Evolutionary conservation across 129 eudicot genomes (phyloP).

Genomic region (Helianthus annuus): DNA sequence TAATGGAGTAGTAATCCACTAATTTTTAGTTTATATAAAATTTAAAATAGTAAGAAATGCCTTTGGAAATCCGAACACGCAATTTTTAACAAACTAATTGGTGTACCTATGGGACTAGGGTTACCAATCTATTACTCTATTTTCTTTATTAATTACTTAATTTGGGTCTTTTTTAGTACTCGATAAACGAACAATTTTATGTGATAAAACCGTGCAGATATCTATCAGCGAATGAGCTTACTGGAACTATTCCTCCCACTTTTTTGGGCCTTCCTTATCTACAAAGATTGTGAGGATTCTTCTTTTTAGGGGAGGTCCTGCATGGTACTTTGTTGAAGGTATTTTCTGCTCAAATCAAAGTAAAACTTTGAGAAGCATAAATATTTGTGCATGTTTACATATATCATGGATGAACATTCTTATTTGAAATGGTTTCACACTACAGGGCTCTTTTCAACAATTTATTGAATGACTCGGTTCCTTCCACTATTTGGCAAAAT

Average conservation of each 20-base stretch:
- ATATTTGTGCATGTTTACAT: background rate
- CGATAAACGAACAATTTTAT: background rate
- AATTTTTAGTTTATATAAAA: too few relatives aligned
- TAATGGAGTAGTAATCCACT: too few relatives aligned
- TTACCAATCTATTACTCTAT: background rate
- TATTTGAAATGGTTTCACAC: conserved; percentile 16
- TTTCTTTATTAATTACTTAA: background rate
- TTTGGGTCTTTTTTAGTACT: conserved; percentile 9
- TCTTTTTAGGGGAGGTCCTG: conserved; percentile 20
- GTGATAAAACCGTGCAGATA: conserved; percentile 50
- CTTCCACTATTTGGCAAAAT: conserved; percentile 72
- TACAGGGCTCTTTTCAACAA: conserved; percentile 77
- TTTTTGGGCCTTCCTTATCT: conserved; percentile 71
- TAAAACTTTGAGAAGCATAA: conserved; percentile 3
- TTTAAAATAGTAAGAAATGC: too few relatives aligned
- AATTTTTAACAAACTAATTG: too few relatives aligned
- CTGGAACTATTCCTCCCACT: conserved; percentile 67
- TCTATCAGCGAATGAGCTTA: conserved; percentile 71
- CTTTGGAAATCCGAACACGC: too few relatives aligned
- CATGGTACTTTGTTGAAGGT: conserved; percentile 11
- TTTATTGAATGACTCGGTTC: conserved; percentile 65
- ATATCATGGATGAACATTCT: conserved; percentile 15
- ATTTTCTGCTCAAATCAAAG: conserved; percentile 3
- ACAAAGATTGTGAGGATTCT: conserved; percentile 69
- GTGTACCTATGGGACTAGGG: too few relatives aligned